Conservation (phyloP, 2,329 filamentous ascomycete genomes). For the Delphinella strobiligena region DNA sequence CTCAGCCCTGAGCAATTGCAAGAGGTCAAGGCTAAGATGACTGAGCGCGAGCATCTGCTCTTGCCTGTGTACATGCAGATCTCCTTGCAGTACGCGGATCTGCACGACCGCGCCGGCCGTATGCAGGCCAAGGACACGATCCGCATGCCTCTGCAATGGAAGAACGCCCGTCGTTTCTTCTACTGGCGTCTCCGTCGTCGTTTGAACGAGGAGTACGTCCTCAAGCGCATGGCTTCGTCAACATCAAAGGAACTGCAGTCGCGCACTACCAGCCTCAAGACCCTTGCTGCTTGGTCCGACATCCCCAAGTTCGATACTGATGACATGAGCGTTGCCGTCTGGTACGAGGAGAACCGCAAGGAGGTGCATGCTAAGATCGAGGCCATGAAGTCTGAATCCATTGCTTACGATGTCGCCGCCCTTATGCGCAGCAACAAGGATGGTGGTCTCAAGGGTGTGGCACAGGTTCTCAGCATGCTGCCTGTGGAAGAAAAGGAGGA, state of each 20-base stretch:
- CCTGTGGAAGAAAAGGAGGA: slow-evolving; percentile 80
- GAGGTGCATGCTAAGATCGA: slow-evolving; percentile 74
- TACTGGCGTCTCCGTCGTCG: slow-evolving; percentile 98
- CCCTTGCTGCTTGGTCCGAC: slow-evolving; percentile 72
- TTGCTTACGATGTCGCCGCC: slow-evolving; percentile 57
- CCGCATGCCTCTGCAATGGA: slow-evolving; percentile 72
- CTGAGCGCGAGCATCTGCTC: slow-evolving; percentile 71
- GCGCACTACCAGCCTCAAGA: slow-evolving; percentile 47
- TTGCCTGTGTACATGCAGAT: slow-evolving; percentile 92
- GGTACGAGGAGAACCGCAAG: slow-evolving; percentile 95
- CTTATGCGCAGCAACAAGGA: slow-evolving; percentile 54
- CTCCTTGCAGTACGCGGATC: slow-evolving; percentile 89
- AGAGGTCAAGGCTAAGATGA: slow-evolving; percentile 73
- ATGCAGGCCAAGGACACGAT: slow-evolving; percentile 98
- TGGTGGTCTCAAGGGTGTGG: slow-evolving; percentile 70
- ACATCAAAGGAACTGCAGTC: slow-evolving; percentile 30
- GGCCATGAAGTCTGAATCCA: slow-evolving; percentile 62
- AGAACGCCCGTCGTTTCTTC: slow-evolving; percentile 88
- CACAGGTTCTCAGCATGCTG: slow-evolving; percentile 74
- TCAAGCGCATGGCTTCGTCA: slow-evolving; percentile 63
- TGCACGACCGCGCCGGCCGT: slow-evolving; percentile 91
- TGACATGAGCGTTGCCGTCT: slow-evolving; percentile 74
- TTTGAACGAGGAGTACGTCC: slow-evolving; percentile 92
- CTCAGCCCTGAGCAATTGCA: slow-evolving; percentile 64
- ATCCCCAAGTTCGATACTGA: slow-evolving; percentile 65